Conservation (phyloP, 2,329 filamentous ascomycete species). For the Alternaria infectoria region DNA sequence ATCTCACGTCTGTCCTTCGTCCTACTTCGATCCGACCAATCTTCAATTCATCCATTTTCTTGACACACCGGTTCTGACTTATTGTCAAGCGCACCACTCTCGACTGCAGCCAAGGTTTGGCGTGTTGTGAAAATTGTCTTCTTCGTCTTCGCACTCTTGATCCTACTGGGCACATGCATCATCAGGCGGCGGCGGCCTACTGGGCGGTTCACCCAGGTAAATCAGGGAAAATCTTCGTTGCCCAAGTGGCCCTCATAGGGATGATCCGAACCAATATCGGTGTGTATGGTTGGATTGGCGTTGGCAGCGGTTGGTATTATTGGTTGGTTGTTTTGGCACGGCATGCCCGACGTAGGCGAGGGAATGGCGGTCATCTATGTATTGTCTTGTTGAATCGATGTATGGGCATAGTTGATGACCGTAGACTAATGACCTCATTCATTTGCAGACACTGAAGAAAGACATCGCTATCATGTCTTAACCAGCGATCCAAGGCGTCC, state of each 20-base stretch:
- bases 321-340: background rate
- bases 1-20: conserved; percentile 14
- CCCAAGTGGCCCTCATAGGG: conserved; percentile 11
- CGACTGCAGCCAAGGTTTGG: conserved; percentile 29
- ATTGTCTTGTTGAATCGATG: background rate
- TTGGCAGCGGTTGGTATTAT: background rate
- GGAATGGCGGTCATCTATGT: background rate
- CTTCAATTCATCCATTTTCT: conserved; percentile 1
- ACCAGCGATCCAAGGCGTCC: too few species aligned
- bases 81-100: conserved; percentile 36
- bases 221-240: conserved; percentile 5
- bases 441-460: background rate
- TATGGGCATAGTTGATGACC: background rate
- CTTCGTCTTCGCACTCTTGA: conserved; percentile 23
- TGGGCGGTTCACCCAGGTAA: background rate
- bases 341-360: background rate
- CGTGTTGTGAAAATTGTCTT: conserved; percentile 28
- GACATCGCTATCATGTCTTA: background rate
- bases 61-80: conserved; percentile 33
- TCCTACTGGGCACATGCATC: conserved; percentile 22
- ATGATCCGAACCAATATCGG: background rate
- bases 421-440: background rate
- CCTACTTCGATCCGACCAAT: conserved; percentile 1
- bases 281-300: conserved; percentile 3
- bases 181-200: conserved; percentile 7